A percentile compares a stretch with the other conserved stretches of the same genome.
Evolutionary conservation across 768 basidiomycete genomes (phyloP).

Genomic region (Pleurotus citrinopileatus): DNA sequence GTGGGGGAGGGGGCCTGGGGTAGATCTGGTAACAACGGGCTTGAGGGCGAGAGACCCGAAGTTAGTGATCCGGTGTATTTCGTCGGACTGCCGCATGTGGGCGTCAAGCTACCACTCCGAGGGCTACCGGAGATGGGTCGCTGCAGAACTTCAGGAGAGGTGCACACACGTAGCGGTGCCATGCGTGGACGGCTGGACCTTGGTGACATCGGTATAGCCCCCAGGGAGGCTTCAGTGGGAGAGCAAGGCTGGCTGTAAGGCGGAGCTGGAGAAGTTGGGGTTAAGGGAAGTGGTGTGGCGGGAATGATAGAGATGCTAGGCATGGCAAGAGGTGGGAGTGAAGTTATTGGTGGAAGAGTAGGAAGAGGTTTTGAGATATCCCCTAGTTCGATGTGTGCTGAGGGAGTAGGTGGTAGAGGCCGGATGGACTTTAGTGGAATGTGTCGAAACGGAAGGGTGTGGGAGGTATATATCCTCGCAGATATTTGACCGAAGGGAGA

Average conservation of each 20-base stretch:
- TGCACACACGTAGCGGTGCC: conserved; percentile 1
- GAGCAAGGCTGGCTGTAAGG: not conserved
- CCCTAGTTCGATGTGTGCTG: not conserved
- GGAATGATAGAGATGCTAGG: conserved; percentile 6
- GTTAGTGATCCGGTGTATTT: not conserved
- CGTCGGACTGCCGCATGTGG: not conserved
- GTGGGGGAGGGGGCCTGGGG: conserved; percentile 23
- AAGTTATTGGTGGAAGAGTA: not conserved
- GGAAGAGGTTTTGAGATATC: conserved; percentile 4
- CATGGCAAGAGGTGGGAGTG: conserved; percentile 1
- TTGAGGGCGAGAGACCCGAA: not conserved
- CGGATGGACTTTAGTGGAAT: not conserved
- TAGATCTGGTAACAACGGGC: conserved; percentile 12
- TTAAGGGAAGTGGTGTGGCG: conserved; percentile 2
- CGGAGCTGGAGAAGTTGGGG: not conserved
- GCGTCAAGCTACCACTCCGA: not conserved
- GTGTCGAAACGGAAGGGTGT: conserved; percentile 5
- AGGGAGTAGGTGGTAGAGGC: conserved; percentile 3
- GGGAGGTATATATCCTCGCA: conserved; percentile 6
- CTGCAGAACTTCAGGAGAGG: conserved; percentile 3
- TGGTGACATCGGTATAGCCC: not conserved
- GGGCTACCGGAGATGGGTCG: not conserved
- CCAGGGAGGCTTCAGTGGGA: not conserved
- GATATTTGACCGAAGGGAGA: not conserved
- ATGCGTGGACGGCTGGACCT: not conserved